Base-by-base conservation (phyloP, 805 yeast genomes). In the Spathaspora gorwiae region DNA sequence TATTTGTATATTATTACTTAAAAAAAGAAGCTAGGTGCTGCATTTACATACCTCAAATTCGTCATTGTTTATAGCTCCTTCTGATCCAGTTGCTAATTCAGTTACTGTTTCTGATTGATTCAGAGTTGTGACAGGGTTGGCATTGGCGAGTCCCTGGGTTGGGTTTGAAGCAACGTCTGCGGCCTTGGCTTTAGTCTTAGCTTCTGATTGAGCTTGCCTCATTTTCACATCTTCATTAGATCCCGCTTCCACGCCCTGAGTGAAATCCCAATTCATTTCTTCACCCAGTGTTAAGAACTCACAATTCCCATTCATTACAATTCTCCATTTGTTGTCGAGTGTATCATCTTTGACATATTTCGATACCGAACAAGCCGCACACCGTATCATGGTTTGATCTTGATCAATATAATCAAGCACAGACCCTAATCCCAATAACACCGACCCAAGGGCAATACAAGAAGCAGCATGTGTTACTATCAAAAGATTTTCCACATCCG, bases 381-480 rank as follows among this genome's bases (percentile, higher is more conserved):
- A 84, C 41, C 90, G 73, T 36, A 78, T 61, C 42, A 66, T 52
- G 2, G 68, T 64, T 24, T 54, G 47, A 8, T 72, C 68, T 2
- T 65, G 66, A 26, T 73, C 80, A 35, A 85, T 56, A 24, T 72
- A 64, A 26, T 80, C 87, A 37, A 78, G 73, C 15, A 79, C 79
- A 35, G 70, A 68, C 0, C 59, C 43, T 45, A 75, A 76, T 0
- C 81, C 81, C 55, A 85, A 57, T 12, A 92, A 68, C 0, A 86
- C 76, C 80, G 88, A 79, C 4, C 97, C 97, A 13, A 92, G 67
- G 0, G 95, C 90, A 48, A 90, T 88, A 61, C 89, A 88, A 5
- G 95, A 78, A 3, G 98, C 97, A 1, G 98, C 99, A 65, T 94
- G 98, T 4, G 96, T 82, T 26, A 88, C 82, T n/a, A 92, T 66